Conservation (phyloP, 495 filamentous ascomycete genomes). For the Aspergillus diversus region DNA sequence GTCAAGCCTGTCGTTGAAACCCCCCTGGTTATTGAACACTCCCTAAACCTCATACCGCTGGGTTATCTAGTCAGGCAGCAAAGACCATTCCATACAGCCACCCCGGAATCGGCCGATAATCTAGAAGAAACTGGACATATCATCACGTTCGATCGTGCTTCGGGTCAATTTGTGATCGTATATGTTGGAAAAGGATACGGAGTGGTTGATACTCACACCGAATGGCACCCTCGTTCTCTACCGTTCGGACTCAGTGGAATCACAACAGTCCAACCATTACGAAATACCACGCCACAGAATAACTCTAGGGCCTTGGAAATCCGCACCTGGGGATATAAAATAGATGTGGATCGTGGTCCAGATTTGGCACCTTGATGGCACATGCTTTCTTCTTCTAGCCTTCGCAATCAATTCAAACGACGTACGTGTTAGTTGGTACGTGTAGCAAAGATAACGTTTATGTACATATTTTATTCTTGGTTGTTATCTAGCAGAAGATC, state of each 20-base stretch:
- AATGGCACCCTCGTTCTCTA: conserved; percentile 1
- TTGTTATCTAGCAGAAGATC: too few relatives aligned
- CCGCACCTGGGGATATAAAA: neutral
- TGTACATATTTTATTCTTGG: too few relatives aligned
- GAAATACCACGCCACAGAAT: neutral
- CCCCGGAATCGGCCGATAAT: neutral
- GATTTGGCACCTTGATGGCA: conserved; percentile 8
- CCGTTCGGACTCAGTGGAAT: conserved; percentile 28
- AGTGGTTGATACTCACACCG: conserved; percentile 25
- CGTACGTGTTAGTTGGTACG: too few relatives aligned
- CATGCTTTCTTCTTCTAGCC: too few relatives aligned
- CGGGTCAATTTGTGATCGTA: conserved; percentile 33
- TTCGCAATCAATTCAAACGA: too few relatives aligned
- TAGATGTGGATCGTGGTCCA: conserved; percentile 18
- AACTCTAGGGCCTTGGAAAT: neutral
- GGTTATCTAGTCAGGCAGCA: conserved; percentile 35
- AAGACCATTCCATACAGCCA: neutral
- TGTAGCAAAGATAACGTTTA: too few relatives aligned
- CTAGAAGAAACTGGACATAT: conserved; percentile 43
- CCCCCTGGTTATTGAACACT: conserved; percentile 19
- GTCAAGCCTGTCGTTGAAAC: conserved; percentile 26
- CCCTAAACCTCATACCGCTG: conserved; percentile 41
- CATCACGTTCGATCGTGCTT: conserved; percentile 43
- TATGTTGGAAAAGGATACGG: conserved; percentile 31
- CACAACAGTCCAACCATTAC: conserved; percentile 20